These are phyloP conservation scores for Trypanosomatidae sp. DNA, from an alignment of 208 protist genomes.

Conservation along the genomic window DNA sequence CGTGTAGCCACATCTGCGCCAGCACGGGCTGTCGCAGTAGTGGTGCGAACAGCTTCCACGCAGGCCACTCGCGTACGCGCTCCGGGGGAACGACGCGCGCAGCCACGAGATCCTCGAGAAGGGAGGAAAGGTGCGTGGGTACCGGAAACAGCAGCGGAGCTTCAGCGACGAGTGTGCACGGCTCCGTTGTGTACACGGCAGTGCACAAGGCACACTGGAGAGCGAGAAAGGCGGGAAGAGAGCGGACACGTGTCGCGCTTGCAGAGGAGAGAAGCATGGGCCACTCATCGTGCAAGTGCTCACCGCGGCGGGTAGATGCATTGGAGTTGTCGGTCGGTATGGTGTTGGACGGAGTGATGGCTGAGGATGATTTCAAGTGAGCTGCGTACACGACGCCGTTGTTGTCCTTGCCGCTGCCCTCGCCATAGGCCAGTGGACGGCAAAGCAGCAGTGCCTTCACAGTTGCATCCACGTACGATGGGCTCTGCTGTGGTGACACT, in stretches of 20 bases:
- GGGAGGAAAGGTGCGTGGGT: neutral
- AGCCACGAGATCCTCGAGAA: conserved; percentile 7
- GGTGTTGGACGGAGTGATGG: neutral
- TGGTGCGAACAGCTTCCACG: conserved; percentile 14
- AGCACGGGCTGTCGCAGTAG: conserved; percentile 22
- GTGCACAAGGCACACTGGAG: conserved; percentile 12
- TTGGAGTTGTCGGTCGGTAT: neutral
- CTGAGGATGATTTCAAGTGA: neutral
- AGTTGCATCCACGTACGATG: conserved; percentile 16
- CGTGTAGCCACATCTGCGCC: conserved; percentile 32
- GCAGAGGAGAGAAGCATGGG: conserved; percentile 28
- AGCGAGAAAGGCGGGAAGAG: conserved; percentile 6
- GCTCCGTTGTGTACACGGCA: neutral
- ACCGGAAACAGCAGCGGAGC: neutral
- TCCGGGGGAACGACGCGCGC: neutral
- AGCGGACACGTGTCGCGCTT: neutral
- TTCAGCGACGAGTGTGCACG: neutral
- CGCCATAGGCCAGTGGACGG: neutral
- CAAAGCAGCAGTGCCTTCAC: conserved; percentile 19
- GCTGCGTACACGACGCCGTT: neutral
- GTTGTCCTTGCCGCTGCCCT: neutral
- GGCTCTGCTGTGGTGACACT: conserved; percentile 1
- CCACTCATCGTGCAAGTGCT: conserved; percentile 4
- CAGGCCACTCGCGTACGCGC: conserved; percentile 10
- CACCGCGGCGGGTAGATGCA: neutral